A percentile compares a stretch with the other conserved stretches of the same genome.
Conservation (phyloP, 768 basidiomycete genomes). For the Lentinula aciculospora region DNA sequence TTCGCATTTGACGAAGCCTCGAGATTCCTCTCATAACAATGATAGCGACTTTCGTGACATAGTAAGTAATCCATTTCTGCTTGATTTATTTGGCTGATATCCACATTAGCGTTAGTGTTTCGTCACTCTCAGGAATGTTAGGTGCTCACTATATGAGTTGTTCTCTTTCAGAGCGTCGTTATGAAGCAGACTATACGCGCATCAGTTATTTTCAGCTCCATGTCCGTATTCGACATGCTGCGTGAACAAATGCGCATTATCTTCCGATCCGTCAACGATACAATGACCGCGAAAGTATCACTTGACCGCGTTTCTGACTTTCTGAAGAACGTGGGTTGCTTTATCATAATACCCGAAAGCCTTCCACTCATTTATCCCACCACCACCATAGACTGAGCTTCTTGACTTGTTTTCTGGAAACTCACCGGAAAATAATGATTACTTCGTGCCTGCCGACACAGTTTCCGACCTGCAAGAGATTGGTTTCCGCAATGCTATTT, state of each 20-base stretch:
- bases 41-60: slow-evolving; percentile 58
- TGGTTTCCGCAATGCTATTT: slow-evolving; percentile 49
- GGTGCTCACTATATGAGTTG: background rate
- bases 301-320: slow-evolving; percentile 47
- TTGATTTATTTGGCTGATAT: too few relatives aligned
- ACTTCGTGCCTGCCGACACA: slow-evolving; percentile 10
- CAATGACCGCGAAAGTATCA: slow-evolving; percentile 51
- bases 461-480: slow-evolving; percentile 24
- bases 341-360: slow-evolving; percentile 6
- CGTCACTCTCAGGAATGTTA: background rate
- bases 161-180: slow-evolving; percentile 26
- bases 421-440: slow-evolving; percentile 7
- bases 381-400: slow-evolving; percentile 35
- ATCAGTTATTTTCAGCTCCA: slow-evolving; percentile 44
- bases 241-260: slow-evolving; percentile 42
- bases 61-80: slow-evolving; percentile 44
- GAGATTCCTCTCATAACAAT: slow-evolving; percentile 57
- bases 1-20: background rate
- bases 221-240: slow-evolving; percentile 60
- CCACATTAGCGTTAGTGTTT: too few relatives aligned
- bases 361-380: too few relatives aligned
- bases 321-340: slow-evolving; percentile 26
- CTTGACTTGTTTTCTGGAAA: slow-evolving; percentile 33
- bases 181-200: slow-evolving; percentile 35
- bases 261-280: slow-evolving; percentile 19